A percentile compares a stretch with the other conserved stretches of the same genome.
These are phyloP conservation scores for Pseudogymnoascus sp. DNA, from an alignment of 2,329 filamentous ascomycete species.

Conservation along the genomic window DNA sequence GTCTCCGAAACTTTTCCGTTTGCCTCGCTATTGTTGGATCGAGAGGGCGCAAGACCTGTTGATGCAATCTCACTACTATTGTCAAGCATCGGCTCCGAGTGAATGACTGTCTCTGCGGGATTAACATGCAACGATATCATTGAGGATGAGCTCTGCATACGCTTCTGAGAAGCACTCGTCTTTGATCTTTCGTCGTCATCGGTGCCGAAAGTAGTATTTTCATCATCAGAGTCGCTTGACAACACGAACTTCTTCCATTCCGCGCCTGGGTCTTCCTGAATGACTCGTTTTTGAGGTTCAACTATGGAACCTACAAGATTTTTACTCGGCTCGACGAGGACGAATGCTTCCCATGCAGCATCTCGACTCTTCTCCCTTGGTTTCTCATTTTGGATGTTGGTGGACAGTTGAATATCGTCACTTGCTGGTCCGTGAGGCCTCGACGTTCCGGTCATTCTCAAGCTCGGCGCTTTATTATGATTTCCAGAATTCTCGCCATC, in stretches of 20 bases:
- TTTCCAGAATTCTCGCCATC: neutral
- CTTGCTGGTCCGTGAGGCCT: neutral
- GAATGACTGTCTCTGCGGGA: neutral
- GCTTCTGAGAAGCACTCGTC: neutral
- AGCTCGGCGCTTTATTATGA: neutral
- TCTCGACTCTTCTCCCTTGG: neutral
- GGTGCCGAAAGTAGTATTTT: neutral
- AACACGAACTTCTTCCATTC: conserved; percentile 26
- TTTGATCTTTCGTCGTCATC: neutral
- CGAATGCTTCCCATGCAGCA: neutral
- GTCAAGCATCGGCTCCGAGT: neutral
- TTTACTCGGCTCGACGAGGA: neutral
- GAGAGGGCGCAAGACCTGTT: neutral
- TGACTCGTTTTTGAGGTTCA: neutral
- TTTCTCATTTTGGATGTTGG: neutral
- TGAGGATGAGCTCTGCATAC: neutral
- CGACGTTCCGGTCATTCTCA: neutral
- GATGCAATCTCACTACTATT: neutral
- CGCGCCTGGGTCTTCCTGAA: conserved; percentile 16
- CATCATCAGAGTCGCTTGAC: conserved; percentile 16
- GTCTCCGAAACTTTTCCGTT: neutral
- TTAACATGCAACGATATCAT: neutral
- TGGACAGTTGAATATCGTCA: neutral
- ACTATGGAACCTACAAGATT: neutral
- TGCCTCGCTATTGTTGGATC: neutral